Percentiles rank a stretch among this genome's conserved stretches.
Conservation (phyloP, 345 rosid genomes). For the Eucalyptus melliodora region DNA sequence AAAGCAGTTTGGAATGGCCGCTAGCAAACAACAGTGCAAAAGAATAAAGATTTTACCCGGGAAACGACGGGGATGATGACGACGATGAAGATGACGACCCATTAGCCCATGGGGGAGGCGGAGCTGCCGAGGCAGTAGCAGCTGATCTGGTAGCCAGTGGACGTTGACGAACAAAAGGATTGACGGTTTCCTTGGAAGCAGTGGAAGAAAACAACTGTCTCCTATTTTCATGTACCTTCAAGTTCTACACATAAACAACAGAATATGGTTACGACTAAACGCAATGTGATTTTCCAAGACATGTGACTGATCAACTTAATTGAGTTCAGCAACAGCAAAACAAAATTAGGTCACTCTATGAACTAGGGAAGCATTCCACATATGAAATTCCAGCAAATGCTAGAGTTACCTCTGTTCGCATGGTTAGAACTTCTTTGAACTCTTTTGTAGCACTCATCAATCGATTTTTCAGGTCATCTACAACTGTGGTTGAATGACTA, state of each 20-base stretch:
- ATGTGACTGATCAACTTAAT: background rate
- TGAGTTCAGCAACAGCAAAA: background rate
- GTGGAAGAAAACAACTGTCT: slow-evolving; percentile 47
- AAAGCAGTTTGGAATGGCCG: background rate
- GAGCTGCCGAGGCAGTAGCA: slow-evolving; percentile 17
- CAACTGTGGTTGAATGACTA: slow-evolving; percentile 53
- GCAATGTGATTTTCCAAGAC: background rate
- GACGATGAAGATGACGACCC: slow-evolving; percentile 31
- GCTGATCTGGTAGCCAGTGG: slow-evolving; percentile 33
- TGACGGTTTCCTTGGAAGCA: slow-evolving; percentile 32
- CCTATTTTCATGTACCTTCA: slow-evolving; percentile 51
- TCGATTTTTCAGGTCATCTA: slow-evolving; percentile 50
- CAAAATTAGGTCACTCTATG: background rate
- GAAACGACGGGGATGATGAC: slow-evolving; percentile 23
- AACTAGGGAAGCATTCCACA: background rate
- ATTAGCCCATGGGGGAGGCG: slow-evolving; percentile 57
- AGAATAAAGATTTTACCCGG: slow-evolving; percentile 10
- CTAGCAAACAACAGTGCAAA: background rate
- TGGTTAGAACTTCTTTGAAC: slow-evolving; percentile 55
- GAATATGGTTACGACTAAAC: background rate
- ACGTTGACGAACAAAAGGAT: slow-evolving; percentile 60
- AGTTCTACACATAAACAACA: slow-evolving; percentile 17
- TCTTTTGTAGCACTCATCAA: slow-evolving; percentile 57
- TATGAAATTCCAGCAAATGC: background rate
- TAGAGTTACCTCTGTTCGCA: slow-evolving; percentile 41